These are phyloP conservation scores for Pseudocercospora crystallina DNA, from an alignment of 2,329 filamentous ascomycete species.

Conservation along the genomic window DNA sequence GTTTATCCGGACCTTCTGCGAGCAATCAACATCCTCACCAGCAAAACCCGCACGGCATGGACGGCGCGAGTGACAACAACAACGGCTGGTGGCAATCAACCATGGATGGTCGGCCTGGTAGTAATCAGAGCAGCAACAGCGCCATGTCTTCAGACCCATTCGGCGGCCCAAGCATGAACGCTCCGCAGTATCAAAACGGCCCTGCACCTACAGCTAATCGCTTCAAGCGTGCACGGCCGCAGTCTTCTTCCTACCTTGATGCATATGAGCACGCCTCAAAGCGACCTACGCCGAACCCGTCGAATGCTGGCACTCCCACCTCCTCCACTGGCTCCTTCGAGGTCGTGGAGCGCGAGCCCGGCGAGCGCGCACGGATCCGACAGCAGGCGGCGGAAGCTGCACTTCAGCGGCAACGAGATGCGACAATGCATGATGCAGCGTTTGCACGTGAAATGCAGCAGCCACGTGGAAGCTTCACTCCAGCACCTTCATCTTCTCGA, in stretches of 20 bases:
- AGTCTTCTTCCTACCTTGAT: slow-evolving; percentile 14
- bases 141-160: neutral
- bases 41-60: slow-evolving; percentile 8
- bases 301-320: slow-evolving; percentile 26
- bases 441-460: slow-evolving; percentile 31
- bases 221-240: slow-evolving; percentile 24
- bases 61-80: slow-evolving; percentile 15
- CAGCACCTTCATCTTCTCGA: slow-evolving; percentile 25
- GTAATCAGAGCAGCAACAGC: slow-evolving; percentile 15
- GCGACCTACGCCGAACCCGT: slow-evolving; percentile 31
- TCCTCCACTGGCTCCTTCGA: slow-evolving; percentile 29
- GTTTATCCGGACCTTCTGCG: neutral
- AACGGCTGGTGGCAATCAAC: slow-evolving; percentile 21
- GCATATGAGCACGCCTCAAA: slow-evolving; percentile 26
- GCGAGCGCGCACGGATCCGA: slow-evolving; percentile 15
- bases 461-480: slow-evolving; percentile 7
- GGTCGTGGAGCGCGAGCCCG: slow-evolving; percentile 14
- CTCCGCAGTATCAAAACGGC: neutral
- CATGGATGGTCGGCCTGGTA: slow-evolving; percentile 19
- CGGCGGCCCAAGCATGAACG: neutral
- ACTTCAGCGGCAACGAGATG: slow-evolving; percentile 15
- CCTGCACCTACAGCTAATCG: slow-evolving; percentile 5
- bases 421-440: slow-evolving; percentile 24
- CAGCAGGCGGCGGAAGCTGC: slow-evolving; percentile 15
- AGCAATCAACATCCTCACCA: slow-evolving; percentile 1